phyloP scores from a whole-genome alignment of 352 stramenopile genomes.

The Phytopythium ostracodes region DNA sequence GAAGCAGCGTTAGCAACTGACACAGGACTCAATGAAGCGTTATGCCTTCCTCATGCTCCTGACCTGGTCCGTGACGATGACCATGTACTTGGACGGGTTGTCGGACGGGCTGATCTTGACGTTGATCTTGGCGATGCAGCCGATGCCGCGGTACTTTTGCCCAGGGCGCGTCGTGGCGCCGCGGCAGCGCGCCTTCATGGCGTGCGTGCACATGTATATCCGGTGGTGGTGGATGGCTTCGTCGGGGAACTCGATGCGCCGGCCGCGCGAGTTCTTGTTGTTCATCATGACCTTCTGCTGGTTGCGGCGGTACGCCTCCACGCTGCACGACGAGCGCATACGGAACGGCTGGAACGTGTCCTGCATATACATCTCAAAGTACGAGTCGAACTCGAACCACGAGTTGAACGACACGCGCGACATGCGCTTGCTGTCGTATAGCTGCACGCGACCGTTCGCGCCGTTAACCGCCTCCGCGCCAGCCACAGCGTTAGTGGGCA shows the following conservation, averaged over 20 bases:
- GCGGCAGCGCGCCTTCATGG: constrained; percentile 80
- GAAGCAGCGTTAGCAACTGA: neutral
- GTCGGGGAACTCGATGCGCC: constrained; percentile 78
- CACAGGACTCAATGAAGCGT: no score
- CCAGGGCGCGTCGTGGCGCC: constrained; percentile 69
- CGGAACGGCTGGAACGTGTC: constrained; percentile 86
- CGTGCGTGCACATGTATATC: constrained; percentile 89
- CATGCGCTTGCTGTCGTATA: constrained; percentile 83
- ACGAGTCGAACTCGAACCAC: constrained; percentile 85
- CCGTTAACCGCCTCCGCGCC: constrained; percentile 13
- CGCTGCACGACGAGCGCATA: constrained; percentile 82
- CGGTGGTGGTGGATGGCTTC: constrained; percentile 80
- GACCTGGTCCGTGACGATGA: constrained; percentile 84
- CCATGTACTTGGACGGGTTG: constrained; percentile 83
- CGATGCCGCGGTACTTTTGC: constrained; percentile 81
- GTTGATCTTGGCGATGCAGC: constrained; percentile 86
- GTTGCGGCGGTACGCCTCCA: constrained; percentile 79
- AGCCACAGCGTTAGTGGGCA: constrained; percentile 11
- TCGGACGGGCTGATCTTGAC: constrained; percentile 83
- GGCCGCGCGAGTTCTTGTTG: constrained; percentile 80
- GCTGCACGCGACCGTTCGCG: constrained; percentile 29
- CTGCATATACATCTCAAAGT: constrained; percentile 88
- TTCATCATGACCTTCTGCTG: constrained; percentile 87
- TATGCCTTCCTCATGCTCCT: no score
- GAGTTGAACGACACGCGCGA: constrained; percentile 81